phyloP scores from a whole-genome alignment of 2,329 filamentous ascomycete genomes.

The Pezicula neosporulosa region DNA sequence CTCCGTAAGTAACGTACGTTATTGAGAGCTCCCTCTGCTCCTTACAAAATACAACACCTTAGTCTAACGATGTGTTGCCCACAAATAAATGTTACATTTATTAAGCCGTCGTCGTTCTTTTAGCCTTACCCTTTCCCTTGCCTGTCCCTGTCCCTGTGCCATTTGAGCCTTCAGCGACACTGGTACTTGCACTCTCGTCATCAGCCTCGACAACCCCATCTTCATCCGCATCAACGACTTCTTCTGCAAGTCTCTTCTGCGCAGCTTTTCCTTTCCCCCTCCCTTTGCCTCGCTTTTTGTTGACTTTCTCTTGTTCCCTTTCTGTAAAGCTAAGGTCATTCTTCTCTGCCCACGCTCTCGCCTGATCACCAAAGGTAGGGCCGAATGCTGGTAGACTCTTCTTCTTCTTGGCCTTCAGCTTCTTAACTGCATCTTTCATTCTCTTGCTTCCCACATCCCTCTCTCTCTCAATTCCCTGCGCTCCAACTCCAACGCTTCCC shows the following conservation, averaged over 20 bases:
- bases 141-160: slow-evolving; percentile 5
- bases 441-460: slow-evolving; percentile 63
- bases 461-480: slow-evolving; percentile 62
- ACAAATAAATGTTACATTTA: too few relatives aligned
- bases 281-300: slow-evolving; percentile 8
- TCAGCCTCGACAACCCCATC: slow-evolving; percentile 2
- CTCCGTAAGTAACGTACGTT: too few relatives aligned
- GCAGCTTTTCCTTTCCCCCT: slow-evolving; percentile 12
- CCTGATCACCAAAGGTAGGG: slow-evolving; percentile 26
- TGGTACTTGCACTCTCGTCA: slow-evolving; percentile 5
- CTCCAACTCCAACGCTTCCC: slow-evolving; percentile 67
- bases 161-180: background rate
- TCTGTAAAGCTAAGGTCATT: slow-evolving; percentile 26
- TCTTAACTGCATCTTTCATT: slow-evolving; percentile 72
- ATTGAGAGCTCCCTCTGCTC: too few relatives aligned
- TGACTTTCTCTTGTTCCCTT: slow-evolving; percentile 12
- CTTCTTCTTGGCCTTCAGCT: slow-evolving; percentile 51
- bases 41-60: too few relatives aligned
- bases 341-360: slow-evolving; percentile 26
- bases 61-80: too few relatives aligned
- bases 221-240: slow-evolving; percentile 1
- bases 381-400: slow-evolving; percentile 2
- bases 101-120: slow-evolving; percentile 3
- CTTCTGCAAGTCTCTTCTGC: slow-evolving; percentile 7
- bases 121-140: slow-evolving; percentile 8